Base-by-base conservation (phyloP, 139 green algal genomes). In the Chlamydomonas sp. region DNA sequence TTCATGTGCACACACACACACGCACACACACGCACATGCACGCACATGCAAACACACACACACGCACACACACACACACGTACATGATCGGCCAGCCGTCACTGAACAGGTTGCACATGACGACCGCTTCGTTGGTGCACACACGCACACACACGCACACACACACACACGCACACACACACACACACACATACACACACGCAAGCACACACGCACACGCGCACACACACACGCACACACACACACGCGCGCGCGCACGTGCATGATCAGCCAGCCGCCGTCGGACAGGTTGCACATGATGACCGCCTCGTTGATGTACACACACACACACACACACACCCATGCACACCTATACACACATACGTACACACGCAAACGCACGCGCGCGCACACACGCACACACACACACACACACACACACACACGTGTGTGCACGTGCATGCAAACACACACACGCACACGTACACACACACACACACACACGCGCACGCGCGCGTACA, bases 11-110 rank as follows among this genome's bases (percentile, higher is more conserved):
- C 16, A 10, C 16, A 22, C 57, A 22, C 13, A 33, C 26, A 48
- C 62, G n/a, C n/a, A n/a, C n/a, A n/a, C n/a, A n/a, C n/a, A n/a
- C n/a, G n/a, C n/a, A n/a, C n/a, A n/a, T n/a, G n/a, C n/a, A n/a
- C n/a, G n/a, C n/a, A n/a, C n/a, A n/a, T n/a, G n/a, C n/a, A n/a
- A n/a, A n/a, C n/a, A n/a, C n/a, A n/a, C n/a, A n/a, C n/a, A n/a
- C n/a, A n/a, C n/a, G n/a, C n/a, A n/a, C n/a, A n/a, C 48, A 72
- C 6, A 35, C 6, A 24, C 47, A 5, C 65, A 6, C n/a, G n/a
- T 91, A 95, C 43, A 89, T 48, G 22, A 95, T 76, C 65, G 73
- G 73, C 85, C 88, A 93, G 1, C 50, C 43, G 3, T 36, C 37
- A 28, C 71, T 43, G 16, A 73, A 78, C 39, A 85, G 72, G 69